Conservation (phyloP, 139 green algal species). For the Tetradesmus lagerheimii region DNA sequence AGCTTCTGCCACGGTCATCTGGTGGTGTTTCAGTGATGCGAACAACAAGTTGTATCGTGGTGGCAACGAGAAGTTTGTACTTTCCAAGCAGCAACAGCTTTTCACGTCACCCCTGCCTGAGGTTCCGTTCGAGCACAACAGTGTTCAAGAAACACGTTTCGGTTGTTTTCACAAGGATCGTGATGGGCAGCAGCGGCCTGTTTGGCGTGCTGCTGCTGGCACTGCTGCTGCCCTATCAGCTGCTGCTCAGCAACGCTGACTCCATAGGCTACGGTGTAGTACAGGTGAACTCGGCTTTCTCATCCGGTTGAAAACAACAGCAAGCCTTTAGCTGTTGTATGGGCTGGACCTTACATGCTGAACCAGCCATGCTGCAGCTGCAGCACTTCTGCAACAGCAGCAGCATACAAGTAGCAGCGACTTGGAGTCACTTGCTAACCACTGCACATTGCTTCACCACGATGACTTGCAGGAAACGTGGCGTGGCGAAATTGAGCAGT, state of each 20-base stretch:
- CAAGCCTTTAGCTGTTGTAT: background rate
- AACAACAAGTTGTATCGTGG: no score
- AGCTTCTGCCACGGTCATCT: background rate
- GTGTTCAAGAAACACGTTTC: background rate
- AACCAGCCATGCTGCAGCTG: background rate
- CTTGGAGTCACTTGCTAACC: no score
- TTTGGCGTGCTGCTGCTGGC: background rate
- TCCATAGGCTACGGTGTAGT: constrained; percentile 32
- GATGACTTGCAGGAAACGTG: constrained; percentile 65
- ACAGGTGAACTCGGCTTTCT: background rate
- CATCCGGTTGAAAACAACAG: no score
- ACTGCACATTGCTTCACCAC: no score
- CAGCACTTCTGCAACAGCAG: background rate
- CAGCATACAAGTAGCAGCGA: background rate
- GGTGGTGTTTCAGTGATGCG: no score
- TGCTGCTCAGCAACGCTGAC: background rate
- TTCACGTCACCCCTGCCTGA: background rate
- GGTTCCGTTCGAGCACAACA: background rate
- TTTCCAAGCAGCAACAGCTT: background rate
- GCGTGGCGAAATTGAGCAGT: constrained; percentile 70
- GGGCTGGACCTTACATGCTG: background rate
- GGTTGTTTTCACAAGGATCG: background rate
- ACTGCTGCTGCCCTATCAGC: background rate
- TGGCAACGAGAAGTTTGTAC: background rate
- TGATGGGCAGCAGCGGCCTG: background rate